Evolutionary conservation across 441 rosid species (phyloP).

Genomic region (Croton setiger): DNA sequence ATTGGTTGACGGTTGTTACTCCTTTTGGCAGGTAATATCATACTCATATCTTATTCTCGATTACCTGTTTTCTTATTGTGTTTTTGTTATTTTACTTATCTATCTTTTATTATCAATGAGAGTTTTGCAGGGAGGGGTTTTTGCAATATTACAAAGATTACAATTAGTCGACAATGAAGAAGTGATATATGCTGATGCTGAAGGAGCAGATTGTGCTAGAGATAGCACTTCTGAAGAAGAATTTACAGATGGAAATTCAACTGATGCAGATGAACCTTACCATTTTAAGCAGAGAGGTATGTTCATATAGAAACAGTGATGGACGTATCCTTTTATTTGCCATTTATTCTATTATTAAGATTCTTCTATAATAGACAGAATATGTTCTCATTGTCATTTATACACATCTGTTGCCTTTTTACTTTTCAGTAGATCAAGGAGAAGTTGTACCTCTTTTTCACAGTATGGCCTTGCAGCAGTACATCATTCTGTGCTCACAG

Average conservation of each 20-base stretch:
- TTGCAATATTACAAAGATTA: constrained; percentile 57
- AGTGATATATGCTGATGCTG: constrained; percentile 22
- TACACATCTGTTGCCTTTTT: constrained; percentile 11
- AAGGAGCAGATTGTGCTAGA: constrained; percentile 26
- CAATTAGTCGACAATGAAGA: constrained; percentile 25
- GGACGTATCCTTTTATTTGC: neutral
- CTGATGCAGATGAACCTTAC: constrained; percentile 25
- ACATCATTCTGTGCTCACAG: constrained; percentile 78
- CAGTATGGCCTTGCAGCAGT: constrained; percentile 75
- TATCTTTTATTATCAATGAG: constrained; percentile 14
- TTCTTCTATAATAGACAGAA: neutral
- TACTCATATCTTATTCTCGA: constrained; percentile 9
- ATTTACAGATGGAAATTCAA: constrained; percentile 33
- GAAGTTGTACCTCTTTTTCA: constrained; percentile 55
- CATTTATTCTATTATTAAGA: neutral
- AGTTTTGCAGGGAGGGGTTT: constrained; percentile 63
- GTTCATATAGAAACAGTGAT: neutral
- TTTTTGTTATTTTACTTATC: neutral
- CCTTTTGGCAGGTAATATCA: constrained; percentile 86
- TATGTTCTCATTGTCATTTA: constrained; percentile 7
- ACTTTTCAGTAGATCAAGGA: constrained; percentile 23
- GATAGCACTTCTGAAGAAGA: constrained; percentile 38
- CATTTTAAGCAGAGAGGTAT: constrained; percentile 39
- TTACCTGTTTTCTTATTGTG: neutral
- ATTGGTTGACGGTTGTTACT: constrained; percentile 93